Evolutionary conservation across 2,329 filamentous ascomycete genomes (phyloP), one percentile per base, ranked within the genome.

Genomic region (Colletotrichum costaricense): DNA sequence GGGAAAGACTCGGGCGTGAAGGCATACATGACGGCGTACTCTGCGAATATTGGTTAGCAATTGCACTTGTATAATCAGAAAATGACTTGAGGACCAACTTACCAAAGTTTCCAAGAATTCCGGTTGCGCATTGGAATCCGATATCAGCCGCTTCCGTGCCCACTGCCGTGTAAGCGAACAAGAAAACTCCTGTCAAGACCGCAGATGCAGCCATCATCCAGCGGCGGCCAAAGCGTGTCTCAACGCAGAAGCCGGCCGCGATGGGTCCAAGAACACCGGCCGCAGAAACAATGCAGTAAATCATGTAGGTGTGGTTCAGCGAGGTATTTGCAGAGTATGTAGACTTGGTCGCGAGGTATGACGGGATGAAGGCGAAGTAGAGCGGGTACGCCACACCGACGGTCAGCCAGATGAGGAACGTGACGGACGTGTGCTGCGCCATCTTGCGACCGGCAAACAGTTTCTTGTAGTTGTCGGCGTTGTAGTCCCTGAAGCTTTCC

Each of bases 1-100:
- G 88, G 88, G 79, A 91, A 91, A 0, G 88, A 87, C 75, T 91
- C 88, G 0, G 89, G 89, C 0, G 89, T 91, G 79, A 84, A 87
- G 0, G 84, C 85, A 66, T 85, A 87, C 56, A 83, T 79, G 24
- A 82, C 78, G 1, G 79, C 81, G 66, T 82, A 73, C 35, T 73
- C 71, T 73, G 19, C 24, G 12, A 0, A 2, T 1, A 19, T 12
- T 14, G 2, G 4, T 73, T 33, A 82, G 69, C n/a, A 33, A 62
- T 16, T 22, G 14, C 11, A 3, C 24, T 2, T 5, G 1, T 6
- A 16, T 6, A 24, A 9, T 33, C 2, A 2, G 38, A 3, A 19
- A 7, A 3, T 5, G 7, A n/a, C 5, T 19, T 5, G 26, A 75
- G 79, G 33, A 2, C 4, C 1, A 8, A 75, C 80, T 67, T 63